These are phyloP conservation scores for Metschnikowia reukaufii DNA, from an alignment of 805 yeast species.

Conservation along the genomic window DNA sequence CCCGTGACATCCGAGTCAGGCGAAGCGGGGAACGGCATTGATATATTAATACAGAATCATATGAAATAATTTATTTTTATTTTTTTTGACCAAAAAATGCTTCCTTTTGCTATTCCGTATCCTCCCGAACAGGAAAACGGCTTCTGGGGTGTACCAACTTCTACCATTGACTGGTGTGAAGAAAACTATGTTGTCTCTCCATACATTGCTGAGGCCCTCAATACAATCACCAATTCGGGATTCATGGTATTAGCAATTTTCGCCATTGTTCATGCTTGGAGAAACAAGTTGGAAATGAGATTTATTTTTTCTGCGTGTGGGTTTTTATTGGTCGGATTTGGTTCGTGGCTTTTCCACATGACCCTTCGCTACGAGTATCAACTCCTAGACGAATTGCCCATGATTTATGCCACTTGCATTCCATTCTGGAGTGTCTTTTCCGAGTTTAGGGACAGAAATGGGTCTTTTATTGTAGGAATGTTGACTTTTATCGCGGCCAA, in stretches of 20 bases:
- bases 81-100: slow-evolving; percentile 22
- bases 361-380: slow-evolving; percentile 88
- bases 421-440: slow-evolving; percentile 86
- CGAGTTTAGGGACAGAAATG: slow-evolving; percentile 46
- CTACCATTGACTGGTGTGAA: slow-evolving; percentile 99
- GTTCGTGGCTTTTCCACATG: slow-evolving; percentile 96
- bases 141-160: slow-evolving; percentile 80
- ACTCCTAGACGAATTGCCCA: slow-evolving; percentile 91
- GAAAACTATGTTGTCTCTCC: slow-evolving; percentile 88
- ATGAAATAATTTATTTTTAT: neutral
- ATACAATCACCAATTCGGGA: slow-evolving; percentile 75
- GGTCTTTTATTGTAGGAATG: slow-evolving; percentile 46
- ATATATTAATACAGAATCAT: neutral
- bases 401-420: slow-evolving; percentile 96
- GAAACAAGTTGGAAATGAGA: slow-evolving; percentile 64
- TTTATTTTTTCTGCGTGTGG: slow-evolving; percentile 74
- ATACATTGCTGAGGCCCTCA: slow-evolving; percentile 87
- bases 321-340: slow-evolving; percentile 86
- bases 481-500: slow-evolving; percentile 55
- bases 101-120: slow-evolving; percentile 53
- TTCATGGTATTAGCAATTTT: slow-evolving; percentile 55
- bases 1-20: slow-evolving; percentile 1
- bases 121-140: slow-evolving; percentile 58
- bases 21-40: neutral
- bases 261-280: slow-evolving; percentile 60